Evolutionary conservation across 371 early-diverging fungal genomes (phyloP), one percentile per base, ranked within the genome.

Genomic region (Mucor velutinosus): DNA sequence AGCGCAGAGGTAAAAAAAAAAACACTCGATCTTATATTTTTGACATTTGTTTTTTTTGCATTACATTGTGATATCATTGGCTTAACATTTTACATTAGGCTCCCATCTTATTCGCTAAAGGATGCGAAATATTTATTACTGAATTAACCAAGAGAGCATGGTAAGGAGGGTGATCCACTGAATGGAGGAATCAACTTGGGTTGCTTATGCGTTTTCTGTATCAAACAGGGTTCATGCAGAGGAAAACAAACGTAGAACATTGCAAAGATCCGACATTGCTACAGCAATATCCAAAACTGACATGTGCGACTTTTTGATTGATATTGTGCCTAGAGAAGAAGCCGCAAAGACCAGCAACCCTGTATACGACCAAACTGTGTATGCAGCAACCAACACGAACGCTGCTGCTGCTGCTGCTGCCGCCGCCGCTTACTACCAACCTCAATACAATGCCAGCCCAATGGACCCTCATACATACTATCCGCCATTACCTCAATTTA

Each of bases 271-370:
- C 47, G 99, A 99, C 77, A 93, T 99, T 45, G 94, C 96, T 21
- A 89, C 92, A 21, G 99, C 99, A 3, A 89, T 98, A 29, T 87
- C 93, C 60, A 94, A 96, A 73, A 90, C 95, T 11, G 99, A 99
- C 69, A 92, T 94, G 91, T 99, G 94, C 82, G 99, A 99, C 75
- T 99, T 99, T 76, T 79, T 99, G 69, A 98, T 99, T 69, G 99
- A 99, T 75, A 95, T 99, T 80, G 95, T 99, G 7, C 99, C 99
- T 8, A 83, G 98, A 33, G 98, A 96, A 63, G 95, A 94, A 71
- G 82, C 77, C 0, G 51, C 55, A n/a, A 64, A 72, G 68, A 25
- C 74, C 7, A 58, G 37, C 6, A 69, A 62, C 17, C 47, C 75
- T 4, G 70, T 75, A 6, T 75, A 77, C 51, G 75, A 77, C 60